phyloP scores from a whole-genome alignment of 2,329 filamentous ascomycete species.

The Monilinia aucupariae region DNA sequence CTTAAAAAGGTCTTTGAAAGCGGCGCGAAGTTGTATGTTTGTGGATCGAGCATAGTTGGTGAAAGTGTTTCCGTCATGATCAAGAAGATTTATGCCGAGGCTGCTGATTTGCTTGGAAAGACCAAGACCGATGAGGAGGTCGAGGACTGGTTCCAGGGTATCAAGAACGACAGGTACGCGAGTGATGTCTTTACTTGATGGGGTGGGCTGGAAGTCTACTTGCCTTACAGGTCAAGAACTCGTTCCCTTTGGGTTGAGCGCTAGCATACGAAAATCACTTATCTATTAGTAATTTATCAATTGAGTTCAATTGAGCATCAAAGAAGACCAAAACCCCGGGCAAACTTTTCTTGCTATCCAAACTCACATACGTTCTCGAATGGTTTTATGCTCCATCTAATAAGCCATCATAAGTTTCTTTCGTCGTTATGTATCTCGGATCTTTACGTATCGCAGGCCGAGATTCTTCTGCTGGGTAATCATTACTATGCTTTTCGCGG shows the following conservation, averaged over 20 bases:
- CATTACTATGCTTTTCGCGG: not conserved
- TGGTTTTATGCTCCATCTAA: conserved; percentile 2
- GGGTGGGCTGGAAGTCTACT: not conserved
- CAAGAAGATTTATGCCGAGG: conserved; percentile 17
- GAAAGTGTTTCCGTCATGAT: conserved; percentile 11
- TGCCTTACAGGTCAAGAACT: no score
- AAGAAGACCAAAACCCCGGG: not conserved
- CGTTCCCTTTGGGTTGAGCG: no score
- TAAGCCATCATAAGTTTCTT: not conserved
- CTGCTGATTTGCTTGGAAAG: conserved; percentile 1
- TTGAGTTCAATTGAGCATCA: no score
- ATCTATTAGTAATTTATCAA: no score
- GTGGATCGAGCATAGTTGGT: conserved; percentile 16
- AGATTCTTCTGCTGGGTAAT: not conserved
- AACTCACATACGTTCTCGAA: not conserved
- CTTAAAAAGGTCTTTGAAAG: conserved; percentile 12
- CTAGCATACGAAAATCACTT: no score
- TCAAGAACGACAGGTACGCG: conserved; percentile 18
- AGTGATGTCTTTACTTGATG: conserved; percentile 19
- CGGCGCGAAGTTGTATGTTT: conserved; percentile 20
- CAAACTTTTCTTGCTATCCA: not conserved
- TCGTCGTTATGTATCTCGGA: not conserved
- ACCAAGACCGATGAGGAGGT: conserved; percentile 18
- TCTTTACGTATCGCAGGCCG: not conserved
- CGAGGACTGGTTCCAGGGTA: conserved; percentile 16